Conservation (phyloP, 768 basidiomycete species). For the Boletus coccyginus region DNA sequence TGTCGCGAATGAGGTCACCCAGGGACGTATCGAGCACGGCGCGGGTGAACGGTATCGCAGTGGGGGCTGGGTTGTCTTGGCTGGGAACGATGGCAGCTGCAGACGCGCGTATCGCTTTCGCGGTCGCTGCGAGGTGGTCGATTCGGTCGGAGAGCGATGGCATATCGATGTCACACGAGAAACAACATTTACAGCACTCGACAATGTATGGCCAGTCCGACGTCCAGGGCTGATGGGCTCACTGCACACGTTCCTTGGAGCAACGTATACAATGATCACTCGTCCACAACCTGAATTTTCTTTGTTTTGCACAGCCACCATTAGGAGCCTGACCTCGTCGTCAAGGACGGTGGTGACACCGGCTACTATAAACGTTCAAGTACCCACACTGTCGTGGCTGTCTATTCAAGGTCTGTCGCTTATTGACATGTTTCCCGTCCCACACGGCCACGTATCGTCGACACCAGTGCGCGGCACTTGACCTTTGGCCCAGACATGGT, state of each 20-base stretch:
- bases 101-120: slow-evolving; percentile 50
- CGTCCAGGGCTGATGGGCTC: no score
- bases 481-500: slow-evolving; percentile 18
- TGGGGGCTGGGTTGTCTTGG: slow-evolving; percentile 14
- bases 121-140: slow-evolving; percentile 57
- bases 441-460: background rate
- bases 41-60: slow-evolving; percentile 47
- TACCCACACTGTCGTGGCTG: slow-evolving; percentile 2
- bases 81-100: slow-evolving; percentile 33
- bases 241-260: no score
- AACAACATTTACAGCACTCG: no score
- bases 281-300: no score
- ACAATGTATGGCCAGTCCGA: no score
- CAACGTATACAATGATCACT: no score
- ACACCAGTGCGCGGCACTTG: background rate
- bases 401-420: slow-evolving; percentile 22
- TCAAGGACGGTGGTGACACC: slow-evolving; percentile 2
- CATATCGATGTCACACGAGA: slow-evolving; percentile 32
- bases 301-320: slow-evolving; percentile 20
- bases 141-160: slow-evolving; percentile 62
- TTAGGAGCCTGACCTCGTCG: background rate
- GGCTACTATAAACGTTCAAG: slow-evolving; percentile 4
- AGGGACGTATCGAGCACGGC: slow-evolving; percentile 64
- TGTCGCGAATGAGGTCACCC: slow-evolving; percentile 77
- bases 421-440: slow-evolving; percentile 6